phyloP scores from a whole-genome alignment of 2,329 filamentous ascomycete genomes.

The Phaeosphaeria sp. region DNA sequence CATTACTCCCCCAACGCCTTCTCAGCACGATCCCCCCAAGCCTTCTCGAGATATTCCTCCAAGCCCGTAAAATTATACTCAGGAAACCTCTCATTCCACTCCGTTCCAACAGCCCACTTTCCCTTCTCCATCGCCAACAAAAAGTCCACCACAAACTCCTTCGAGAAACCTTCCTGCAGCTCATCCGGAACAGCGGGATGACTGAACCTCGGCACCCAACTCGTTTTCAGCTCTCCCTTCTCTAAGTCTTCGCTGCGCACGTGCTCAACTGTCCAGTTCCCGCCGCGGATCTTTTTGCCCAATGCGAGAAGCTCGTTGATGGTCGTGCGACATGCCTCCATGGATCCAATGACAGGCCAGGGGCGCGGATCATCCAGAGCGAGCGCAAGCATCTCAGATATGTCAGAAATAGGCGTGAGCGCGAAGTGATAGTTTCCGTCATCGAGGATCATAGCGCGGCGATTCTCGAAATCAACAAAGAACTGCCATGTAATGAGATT shows the following conservation, averaged over 20 bases:
- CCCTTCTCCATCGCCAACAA: conserved; percentile 52
- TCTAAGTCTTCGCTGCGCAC: conserved; percentile 57
- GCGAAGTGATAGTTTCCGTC: conserved; percentile 32
- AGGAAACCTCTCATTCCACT: conserved; percentile 55
- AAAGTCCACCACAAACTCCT: conserved; percentile 51
- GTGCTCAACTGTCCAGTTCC: conserved; percentile 51
- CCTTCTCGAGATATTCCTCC: conserved; percentile 52
- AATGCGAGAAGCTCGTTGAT: conserved; percentile 37
- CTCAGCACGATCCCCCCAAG: conserved; percentile 48
- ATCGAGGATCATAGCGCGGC: conserved; percentile 38
- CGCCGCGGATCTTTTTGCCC: conserved; percentile 37
- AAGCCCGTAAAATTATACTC: conserved; percentile 52
- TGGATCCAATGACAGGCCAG: conserved; percentile 39
- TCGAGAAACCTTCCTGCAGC: conserved; percentile 41
- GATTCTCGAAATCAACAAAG: conserved; percentile 37
- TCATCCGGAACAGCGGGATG: conserved; percentile 49
- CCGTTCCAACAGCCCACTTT: conserved; percentile 52
- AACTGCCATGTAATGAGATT: conserved; percentile 50
- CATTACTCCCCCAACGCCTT: neutral
- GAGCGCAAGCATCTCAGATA: conserved; percentile 28
- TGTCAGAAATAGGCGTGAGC: conserved; percentile 35
- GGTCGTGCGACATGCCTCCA: conserved; percentile 28
- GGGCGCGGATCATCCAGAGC: conserved; percentile 31
- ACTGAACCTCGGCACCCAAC: conserved; percentile 49
- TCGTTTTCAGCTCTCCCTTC: conserved; percentile 48